Conservation (phyloP, 257 asterid genomes). For the Marsdenia floribunda region DNA sequence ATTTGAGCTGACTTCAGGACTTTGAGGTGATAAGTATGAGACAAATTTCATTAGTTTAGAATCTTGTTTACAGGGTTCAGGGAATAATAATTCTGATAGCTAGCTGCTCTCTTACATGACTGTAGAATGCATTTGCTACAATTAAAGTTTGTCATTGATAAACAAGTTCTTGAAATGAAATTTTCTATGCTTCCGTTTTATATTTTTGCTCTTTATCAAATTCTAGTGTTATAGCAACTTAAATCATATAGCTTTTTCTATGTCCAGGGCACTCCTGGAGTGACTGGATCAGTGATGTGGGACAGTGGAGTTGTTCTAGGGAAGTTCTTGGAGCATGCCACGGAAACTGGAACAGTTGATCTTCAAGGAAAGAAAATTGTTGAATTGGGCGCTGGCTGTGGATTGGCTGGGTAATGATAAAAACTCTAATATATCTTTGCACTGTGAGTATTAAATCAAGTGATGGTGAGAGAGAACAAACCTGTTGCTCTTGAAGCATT, state of each 20-base stretch:
- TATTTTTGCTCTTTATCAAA: not conserved
- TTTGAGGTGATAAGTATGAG: not conserved
- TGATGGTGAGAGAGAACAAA: not conserved
- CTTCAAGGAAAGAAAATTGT: constrained; percentile 74
- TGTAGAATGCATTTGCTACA: not conserved
- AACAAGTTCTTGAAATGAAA: not conserved
- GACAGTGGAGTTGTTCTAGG: constrained; percentile 89
- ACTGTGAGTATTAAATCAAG: not conserved
- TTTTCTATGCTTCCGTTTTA: not conserved
- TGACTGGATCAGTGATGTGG: constrained; percentile 97
- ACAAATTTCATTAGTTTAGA: not conserved
- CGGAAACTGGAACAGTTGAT: constrained; percentile 48
- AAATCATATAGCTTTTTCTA: constrained; percentile 1
- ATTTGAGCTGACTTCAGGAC: not conserved
- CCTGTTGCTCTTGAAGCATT: not conserved
- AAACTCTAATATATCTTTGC: not conserved
- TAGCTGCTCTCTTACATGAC: not conserved
- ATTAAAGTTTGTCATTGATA: not conserved
- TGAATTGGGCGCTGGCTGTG: constrained; percentile 96
- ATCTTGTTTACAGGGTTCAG: not conserved
- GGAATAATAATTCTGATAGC: not conserved
- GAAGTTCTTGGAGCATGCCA: constrained; percentile 82
- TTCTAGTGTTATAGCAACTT: not conserved
- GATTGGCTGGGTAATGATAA: constrained; percentile 75
- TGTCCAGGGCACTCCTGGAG: constrained; percentile 78